Evolutionary conservation across 148 eudicot species (phyloP).

Genomic region (Cornus controversa): DNA sequence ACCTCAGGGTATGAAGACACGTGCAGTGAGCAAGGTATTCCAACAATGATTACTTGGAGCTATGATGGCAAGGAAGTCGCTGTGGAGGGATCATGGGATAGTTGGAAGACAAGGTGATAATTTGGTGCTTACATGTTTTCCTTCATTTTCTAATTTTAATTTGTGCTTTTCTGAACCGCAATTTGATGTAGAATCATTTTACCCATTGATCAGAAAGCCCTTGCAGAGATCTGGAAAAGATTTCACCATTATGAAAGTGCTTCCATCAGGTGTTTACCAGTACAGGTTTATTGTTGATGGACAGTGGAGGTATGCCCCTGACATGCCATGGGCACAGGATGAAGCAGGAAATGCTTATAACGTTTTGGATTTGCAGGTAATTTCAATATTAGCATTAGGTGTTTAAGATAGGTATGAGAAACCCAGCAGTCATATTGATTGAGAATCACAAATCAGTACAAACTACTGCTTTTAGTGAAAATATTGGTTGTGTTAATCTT

Average conservation of each 20-base stretch:
- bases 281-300: slow-evolving; percentile 68
- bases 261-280: slow-evolving; percentile 64
- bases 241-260: slow-evolving; percentile 63
- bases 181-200: background rate
- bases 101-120: slow-evolving; percentile 57
- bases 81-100: slow-evolving; percentile 72
- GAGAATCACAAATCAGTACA: background rate
- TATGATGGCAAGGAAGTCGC: slow-evolving; percentile 52
- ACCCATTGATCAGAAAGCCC: slow-evolving; percentile 36
- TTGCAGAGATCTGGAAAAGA: slow-evolving; percentile 60
- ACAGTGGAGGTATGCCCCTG: slow-evolving; percentile 51
- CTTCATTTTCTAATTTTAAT: background rate
- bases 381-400: background rate
- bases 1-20: slow-evolving; percentile 28
- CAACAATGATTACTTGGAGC: slow-evolving; percentile 62
- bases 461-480: background rate
- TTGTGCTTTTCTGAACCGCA: background rate
- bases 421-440: background rate
- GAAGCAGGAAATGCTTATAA: slow-evolving; percentile 51
- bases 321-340: slow-evolving; percentile 52
- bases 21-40: slow-evolving; percentile 45
- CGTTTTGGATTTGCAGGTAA: slow-evolving; percentile 55
- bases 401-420: background rate
- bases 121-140: background rate
- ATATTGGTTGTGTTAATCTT: background rate